Base-by-base conservation (phyloP, 176 grass and related monocot species). In the Zea mays region DNA sequence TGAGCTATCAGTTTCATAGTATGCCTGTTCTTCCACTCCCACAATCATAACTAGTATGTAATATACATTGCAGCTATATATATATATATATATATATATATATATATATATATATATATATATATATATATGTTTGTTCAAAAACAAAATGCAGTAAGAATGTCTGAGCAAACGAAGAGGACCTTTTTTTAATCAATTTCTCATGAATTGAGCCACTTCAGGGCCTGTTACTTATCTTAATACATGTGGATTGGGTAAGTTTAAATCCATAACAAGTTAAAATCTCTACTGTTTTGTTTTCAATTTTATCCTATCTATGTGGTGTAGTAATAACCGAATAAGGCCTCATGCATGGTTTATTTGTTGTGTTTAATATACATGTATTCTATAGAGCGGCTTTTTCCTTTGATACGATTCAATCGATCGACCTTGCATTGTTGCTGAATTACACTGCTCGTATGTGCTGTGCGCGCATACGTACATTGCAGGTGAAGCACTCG, bases 401-500 rank as follows among this genome's bases (percentile, higher is more conserved):
- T 27, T 27, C 27, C 27, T 27, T 27, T 27, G 27, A 27, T 27
- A 27, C 27, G 27, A 27, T 27, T 27, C 27, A 27, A 27, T 27
- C 27, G 27, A 39, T 39, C 38, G 27, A 45, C 4, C 19, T 45
- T 75, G 11, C 40, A 58, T 21, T 21, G n/a, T 58, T 58, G n/a
- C 55, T 58, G n/a, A 58, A 58, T 58, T 1, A 56, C 17, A 56
- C 52, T 56, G 54, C 54, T 41, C 15, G 4, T 43, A 21, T 68
- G 13, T 35, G 34, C 0, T 78, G 10, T 52, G 37, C 1, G 7
- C 50, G 50, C 14, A 10, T 4, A 5, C 51, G 9, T 5, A 17
- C 27, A 27, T 27, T 89, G 86, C 76, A 97, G 94, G 77, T 93
- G 74, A 97, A 93, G 89, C 88, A 91, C 79, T 90, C 91, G 20